These are phyloP conservation scores for Dothistroma pini DNA, from an alignment of 2,329 filamentous ascomycete species.

Conservation along the genomic window DNA sequence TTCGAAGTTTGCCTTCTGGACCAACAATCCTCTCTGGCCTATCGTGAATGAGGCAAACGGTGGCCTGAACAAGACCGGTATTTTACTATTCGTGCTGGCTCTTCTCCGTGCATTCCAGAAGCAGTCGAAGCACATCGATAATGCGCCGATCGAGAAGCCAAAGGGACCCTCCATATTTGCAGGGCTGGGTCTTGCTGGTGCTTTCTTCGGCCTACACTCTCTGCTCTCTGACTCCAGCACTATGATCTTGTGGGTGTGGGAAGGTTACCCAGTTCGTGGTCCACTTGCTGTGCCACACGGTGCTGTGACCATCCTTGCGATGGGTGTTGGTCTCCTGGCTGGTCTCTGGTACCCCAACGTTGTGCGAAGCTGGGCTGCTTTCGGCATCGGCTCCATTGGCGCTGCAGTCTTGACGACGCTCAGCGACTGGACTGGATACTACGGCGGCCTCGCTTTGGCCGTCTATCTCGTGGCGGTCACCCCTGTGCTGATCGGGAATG, in stretches of 20 bases:
- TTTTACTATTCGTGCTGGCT: slow-evolving; percentile 71
- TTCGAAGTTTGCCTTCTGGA: slow-evolving; percentile 87
- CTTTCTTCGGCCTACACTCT: slow-evolving; percentile 88
- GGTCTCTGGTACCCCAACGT: slow-evolving; percentile 71
- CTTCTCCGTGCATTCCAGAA: slow-evolving; percentile 71
- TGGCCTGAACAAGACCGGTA: slow-evolving; percentile 83
- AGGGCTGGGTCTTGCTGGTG: slow-evolving; percentile 72
- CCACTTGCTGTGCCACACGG: slow-evolving; percentile 88
- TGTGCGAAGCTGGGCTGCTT: slow-evolving; percentile 74
- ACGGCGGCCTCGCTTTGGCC: slow-evolving; percentile 71
- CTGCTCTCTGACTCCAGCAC: slow-evolving; percentile 95
- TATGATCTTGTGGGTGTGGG: slow-evolving; percentile 99
- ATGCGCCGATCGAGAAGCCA: slow-evolving; percentile 50
- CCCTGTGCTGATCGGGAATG: slow-evolving; percentile 69
- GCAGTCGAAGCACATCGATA: slow-evolving; percentile 48
- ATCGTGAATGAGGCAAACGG: slow-evolving; percentile 87
- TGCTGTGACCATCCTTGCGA: slow-evolving; percentile 77
- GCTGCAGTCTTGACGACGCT: slow-evolving; percentile 73
- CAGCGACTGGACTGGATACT: slow-evolving; percentile 84
- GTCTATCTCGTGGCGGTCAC: slow-evolving; percentile 79
- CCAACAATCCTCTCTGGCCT: slow-evolving; percentile 97
- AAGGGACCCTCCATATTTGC: slow-evolving; percentile 68
- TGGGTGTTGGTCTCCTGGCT: slow-evolving; percentile 74
- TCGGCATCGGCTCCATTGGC: slow-evolving; percentile 71
- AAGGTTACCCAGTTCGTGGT: slow-evolving; percentile 86